Evolutionary conservation across 495 filamentous ascomycete species (phyloP), one percentile per base, ranked within the genome.

Genomic region (Aspergillus steynii): DNA sequence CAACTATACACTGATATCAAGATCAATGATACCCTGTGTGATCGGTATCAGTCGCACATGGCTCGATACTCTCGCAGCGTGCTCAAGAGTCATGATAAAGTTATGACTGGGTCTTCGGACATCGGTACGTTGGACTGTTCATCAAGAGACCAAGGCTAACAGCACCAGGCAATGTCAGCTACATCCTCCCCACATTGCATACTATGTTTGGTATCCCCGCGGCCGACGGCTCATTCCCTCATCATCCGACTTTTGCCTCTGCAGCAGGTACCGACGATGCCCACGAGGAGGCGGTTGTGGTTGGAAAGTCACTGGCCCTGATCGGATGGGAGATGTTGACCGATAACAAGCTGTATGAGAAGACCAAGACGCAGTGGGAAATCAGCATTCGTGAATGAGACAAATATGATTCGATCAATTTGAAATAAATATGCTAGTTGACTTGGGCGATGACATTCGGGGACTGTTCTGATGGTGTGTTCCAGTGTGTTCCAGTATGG

Each of bases 121-220:
- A 82, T 85, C 25, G 86, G 85, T 71, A 83, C 76, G 29, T 42
- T 9, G 29, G 5, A 9, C 7, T 12, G 1, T 51, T 15, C 46
- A 29, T 7, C 26, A 34, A 20, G 25, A 12, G n/a, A 10, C 34
- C 15, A 29, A 54, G 31, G 29, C 60, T 50, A 46, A 53, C 45
- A 28, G 26, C 9, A 6, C 27, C 50, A 80, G 87, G 87, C 0
- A 82, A 90, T 65, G 78, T 91, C 60, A 87, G 84, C 66, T 82
- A 89, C 64, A 78, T 81, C 1, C 79, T 87, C 63, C 88, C 88
- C 26, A 86, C 83, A 37, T 63, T 91, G 20, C 85, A 79, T 60
- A 75, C 80, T 1, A 81, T 83, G 48, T 89, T 90, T 61, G 74
- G 72, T 4, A 88, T 91, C 52, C 71, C 71, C 0, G 63, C 67